Evolutionary conservation across 352 stramenopile species (phyloP), one percentile per base, ranked within the genome.

Genomic region (Pythium monospermum): DNA sequence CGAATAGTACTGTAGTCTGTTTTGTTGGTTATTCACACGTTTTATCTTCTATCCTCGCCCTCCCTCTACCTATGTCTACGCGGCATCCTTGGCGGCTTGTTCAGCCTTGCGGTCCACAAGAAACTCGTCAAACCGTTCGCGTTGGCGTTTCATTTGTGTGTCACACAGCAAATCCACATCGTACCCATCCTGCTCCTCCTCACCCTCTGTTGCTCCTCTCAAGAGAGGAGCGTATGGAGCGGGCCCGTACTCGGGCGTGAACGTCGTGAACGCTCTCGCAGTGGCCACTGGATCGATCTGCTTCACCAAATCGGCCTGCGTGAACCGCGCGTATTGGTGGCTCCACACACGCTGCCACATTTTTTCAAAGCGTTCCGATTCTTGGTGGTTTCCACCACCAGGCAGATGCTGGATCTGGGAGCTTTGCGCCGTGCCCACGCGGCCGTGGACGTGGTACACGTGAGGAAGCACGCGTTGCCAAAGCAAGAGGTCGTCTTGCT

Each of bases 231-330:
- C 71, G 60, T 88, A 88, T 47, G 77, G 74, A 16, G 74, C 70
- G 0, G 77, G 74, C n/a, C 77, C 77, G 42, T 88, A 88, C 61
- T 88, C 77, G 5, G 77, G 72, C 23, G 77, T 88, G 59, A 88
- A 86, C 25, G 74, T 88, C 30, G 74, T 60, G 21, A 73, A 61
- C 26, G 22, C 37, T 8, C 52, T 38, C 16, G 44, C 21, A 2
- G 50, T 38, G 7, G 47, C 39, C n/a, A n/a, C n/a, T 18, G 41
- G 47, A 16, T 35, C 11, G 19, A 35, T 13, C 18, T 37, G 23
- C 25, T 68, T 40, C 1, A 56, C 16, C 3, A 57, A 57, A 18
- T 62, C 36, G 2, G 50, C 45, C 15, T 57, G 32, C 7, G 47
- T 31, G 16, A 51, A 61, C 2, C 47, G 50, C 6, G 49, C 26